These are phyloP conservation scores for Crucibulum laeve DNA, from an alignment of 768 basidiomycete species.

Conservation along the genomic window DNA sequence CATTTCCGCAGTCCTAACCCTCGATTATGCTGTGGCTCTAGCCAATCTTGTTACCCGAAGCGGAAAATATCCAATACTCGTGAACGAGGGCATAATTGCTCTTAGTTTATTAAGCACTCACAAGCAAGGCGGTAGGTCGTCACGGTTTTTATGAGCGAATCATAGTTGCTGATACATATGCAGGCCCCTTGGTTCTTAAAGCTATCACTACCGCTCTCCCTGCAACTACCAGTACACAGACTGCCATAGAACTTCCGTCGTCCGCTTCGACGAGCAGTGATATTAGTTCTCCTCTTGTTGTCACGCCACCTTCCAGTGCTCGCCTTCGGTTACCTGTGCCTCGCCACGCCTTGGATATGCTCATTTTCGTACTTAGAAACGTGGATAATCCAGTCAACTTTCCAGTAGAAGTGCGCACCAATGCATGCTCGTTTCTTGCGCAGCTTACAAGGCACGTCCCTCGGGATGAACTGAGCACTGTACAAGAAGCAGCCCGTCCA, in stretches of 20 bases:
- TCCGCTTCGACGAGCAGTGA: conserved; percentile 39
- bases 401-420: conserved; percentile 15
- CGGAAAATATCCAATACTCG: conserved; percentile 74
- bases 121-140: conserved; percentile 54
- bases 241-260: conserved; percentile 27
- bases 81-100: conserved; percentile 87
- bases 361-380: conserved; percentile 59
- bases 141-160: neutral
- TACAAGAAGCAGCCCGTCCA: too few species aligned
- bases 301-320: conserved; percentile 21
- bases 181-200: conserved; percentile 61
- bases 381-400: conserved; percentile 50
- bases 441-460: too few species aligned
- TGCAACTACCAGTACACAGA: conserved; percentile 17
- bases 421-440: too few species aligned
- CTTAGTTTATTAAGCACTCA: conserved; percentile 72
- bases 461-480: too few species aligned
- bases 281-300: conserved; percentile 41
- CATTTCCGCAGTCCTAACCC: conserved; percentile 44
- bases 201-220: conserved; percentile 45
- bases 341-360: conserved; percentile 62
- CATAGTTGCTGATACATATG: conserved; percentile 5
- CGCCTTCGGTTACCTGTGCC: conserved; percentile 38
- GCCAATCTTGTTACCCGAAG: conserved; percentile 72
- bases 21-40: conserved; percentile 57